phyloP scores from a whole-genome alignment of 2,329 filamentous ascomycete species.

The Pyrenophora graminea region DNA sequence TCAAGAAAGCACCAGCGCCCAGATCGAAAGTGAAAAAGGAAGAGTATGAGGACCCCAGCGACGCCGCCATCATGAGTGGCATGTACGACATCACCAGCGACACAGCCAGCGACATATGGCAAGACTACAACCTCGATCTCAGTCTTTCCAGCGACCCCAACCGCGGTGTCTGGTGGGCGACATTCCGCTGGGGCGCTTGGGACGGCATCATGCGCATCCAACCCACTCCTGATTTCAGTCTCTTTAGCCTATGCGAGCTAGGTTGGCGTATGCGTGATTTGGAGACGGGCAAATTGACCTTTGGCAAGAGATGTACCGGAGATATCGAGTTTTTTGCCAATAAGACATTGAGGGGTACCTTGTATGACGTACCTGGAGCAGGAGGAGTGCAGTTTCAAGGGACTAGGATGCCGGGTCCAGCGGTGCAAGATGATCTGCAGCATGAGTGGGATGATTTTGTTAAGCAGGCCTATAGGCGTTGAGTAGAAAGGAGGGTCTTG shows the following conservation, averaged over 20 bases:
- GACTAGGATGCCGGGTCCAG: constrained; percentile 21
- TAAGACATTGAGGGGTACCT: constrained; percentile 20
- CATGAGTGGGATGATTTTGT: constrained; percentile 33
- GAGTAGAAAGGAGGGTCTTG: not conserved
- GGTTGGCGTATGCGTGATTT: constrained; percentile 41
- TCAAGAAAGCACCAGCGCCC: not conserved
- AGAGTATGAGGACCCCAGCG: constrained; percentile 5
- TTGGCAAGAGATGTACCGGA: constrained; percentile 43
- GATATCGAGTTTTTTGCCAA: constrained; percentile 34
- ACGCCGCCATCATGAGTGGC: constrained; percentile 48
- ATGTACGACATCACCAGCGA: constrained; percentile 48
- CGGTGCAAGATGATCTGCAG: constrained; percentile 29
- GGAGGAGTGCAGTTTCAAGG: constrained; percentile 35
- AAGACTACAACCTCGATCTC: constrained; percentile 45
- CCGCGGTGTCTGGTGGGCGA: constrained; percentile 52
- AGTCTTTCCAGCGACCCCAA: constrained; percentile 25
- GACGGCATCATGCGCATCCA: constrained; percentile 51
- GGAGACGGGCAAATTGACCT: constrained; percentile 27
- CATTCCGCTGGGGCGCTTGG: constrained; percentile 51
- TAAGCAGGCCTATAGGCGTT: constrained; percentile 32
- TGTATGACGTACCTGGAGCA: constrained; percentile 35
- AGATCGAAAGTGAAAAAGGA: constrained; percentile 15
- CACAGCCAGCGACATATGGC: constrained; percentile 15
- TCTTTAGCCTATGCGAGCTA: constrained; percentile 11
- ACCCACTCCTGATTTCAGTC: constrained; percentile 17